Conservation (phyloP, 257 asterid genomes). For the Galeopsis tetrahit region DNA sequence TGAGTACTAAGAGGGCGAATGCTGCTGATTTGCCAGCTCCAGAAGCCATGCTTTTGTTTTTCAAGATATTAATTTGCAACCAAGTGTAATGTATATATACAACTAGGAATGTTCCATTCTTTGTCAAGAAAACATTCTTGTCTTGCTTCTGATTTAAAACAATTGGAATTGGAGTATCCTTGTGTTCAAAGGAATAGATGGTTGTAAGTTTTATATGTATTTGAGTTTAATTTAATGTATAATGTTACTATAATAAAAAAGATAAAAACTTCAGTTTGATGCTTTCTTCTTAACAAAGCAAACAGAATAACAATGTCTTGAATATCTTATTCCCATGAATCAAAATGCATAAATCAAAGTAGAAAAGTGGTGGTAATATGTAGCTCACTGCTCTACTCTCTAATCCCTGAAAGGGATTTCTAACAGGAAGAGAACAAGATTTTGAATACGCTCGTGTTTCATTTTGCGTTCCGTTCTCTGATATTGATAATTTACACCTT, state of each 20-base stretch:
- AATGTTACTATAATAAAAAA: background rate
- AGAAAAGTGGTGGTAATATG: conserved; percentile 27
- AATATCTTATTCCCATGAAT: conserved; percentile 15
- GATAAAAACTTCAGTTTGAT: conserved; percentile 5
- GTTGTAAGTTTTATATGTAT: background rate
- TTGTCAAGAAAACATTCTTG: conserved; percentile 35
- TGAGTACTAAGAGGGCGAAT: conserved; percentile 53
- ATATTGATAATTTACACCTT: conserved; percentile 47
- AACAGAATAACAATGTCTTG: conserved; percentile 16
- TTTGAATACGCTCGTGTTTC: conserved; percentile 27
- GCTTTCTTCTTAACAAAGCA: conserved; percentile 23
- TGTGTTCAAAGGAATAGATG: conserved; percentile 42
- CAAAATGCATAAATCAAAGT: conserved; percentile 33
- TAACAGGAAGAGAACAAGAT: conserved; percentile 29
- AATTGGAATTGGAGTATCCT: conserved; percentile 28
- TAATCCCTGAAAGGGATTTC: background rate
- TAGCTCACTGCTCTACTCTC: background rate
- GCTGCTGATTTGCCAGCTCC: conserved; percentile 88
- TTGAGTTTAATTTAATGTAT: too few relatives aligned
- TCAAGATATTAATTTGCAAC: conserved; percentile 17
- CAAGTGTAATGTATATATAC: background rate
- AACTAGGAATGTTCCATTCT: conserved; percentile 44
- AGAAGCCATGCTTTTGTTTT: conserved; percentile 65
- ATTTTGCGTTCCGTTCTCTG: background rate
- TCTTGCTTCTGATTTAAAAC: conserved; percentile 21